Evolutionary conservation across 225 moss, liverwort and hornwort species (phyloP).

Genomic region (Lunularia cruciata): DNA sequence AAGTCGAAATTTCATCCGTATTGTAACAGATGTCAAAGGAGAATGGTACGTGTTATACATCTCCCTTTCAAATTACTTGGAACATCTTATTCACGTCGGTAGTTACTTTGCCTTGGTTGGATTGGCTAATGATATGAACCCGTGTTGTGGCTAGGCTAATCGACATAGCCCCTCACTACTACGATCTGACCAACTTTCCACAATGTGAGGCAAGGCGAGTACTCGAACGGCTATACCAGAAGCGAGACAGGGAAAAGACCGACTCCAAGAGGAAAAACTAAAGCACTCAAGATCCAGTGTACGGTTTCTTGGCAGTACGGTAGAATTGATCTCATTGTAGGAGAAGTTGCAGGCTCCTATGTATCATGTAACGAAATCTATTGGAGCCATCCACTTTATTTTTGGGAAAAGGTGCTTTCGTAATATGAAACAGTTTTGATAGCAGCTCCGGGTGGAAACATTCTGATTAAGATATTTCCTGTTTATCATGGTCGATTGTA

Average conservation of each 20-base stretch:
- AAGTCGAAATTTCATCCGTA: constrained; percentile 95
- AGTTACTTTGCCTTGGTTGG: neutral
- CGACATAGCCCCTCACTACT: constrained; percentile 93
- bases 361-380: constrained; percentile 29
- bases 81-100: neutral
- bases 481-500: too few species aligned
- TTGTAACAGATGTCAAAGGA: constrained; percentile 88
- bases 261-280: constrained; percentile 59
- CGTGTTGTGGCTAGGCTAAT: constrained; percentile 62
- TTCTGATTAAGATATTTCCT: too few species aligned
- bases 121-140: neutral
- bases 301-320: neutral
- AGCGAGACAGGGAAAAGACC: constrained; percentile 84
- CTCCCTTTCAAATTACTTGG: neutral
- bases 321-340: constrained; percentile 7
- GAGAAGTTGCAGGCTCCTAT: constrained; percentile 15
- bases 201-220: constrained; percentile 95
- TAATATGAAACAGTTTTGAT: constrained; percentile 22
- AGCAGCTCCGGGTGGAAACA: neutral
- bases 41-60: constrained; percentile 64
- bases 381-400: constrained; percentile 14
- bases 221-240: constrained; percentile 81
- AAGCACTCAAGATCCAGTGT: neutral
- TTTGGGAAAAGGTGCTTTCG: constrained; percentile 8
- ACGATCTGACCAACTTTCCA: constrained; percentile 91